phyloP scores from a whole-genome alignment of 148 eudicot species.

The Cornus controversa region DNA sequence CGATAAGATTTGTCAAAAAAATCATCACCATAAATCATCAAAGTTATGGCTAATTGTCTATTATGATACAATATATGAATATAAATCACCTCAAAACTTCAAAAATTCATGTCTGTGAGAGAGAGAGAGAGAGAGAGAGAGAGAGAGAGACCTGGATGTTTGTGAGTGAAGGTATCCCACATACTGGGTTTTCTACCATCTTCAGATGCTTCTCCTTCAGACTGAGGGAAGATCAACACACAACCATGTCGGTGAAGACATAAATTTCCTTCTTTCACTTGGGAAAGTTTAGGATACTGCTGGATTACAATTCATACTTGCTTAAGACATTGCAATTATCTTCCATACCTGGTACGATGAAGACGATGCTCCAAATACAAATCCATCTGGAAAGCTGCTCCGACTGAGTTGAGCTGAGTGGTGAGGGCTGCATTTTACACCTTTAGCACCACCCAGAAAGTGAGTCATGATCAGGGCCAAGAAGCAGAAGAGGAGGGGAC shows the following conservation, averaged over 20 bases:
- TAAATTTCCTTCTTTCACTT: too few relatives aligned
- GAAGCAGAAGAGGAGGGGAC: background rate
- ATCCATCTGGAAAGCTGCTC: constrained; percentile 8
- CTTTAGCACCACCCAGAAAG: background rate
- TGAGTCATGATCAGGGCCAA: background rate
- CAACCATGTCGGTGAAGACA: too few relatives aligned
- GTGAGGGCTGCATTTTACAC: background rate
- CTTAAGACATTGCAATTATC: too few relatives aligned
- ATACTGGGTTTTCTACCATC: constrained; percentile 23
- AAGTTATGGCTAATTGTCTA: too few relatives aligned
- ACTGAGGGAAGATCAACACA: background rate
- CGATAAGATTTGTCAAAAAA: background rate
- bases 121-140: background rate
- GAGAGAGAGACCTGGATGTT: constrained; percentile 24
- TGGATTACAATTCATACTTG: too few relatives aligned
- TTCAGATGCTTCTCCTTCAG: constrained; percentile 24
- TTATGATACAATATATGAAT: too few relatives aligned
- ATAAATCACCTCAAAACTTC: too few relatives aligned
- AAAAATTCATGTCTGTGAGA: background rate
- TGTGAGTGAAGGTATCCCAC: constrained; percentile 30
- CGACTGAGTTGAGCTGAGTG: background rate
- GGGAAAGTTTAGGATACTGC: too few relatives aligned
- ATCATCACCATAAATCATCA: too few relatives aligned
- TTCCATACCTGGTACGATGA: constrained; percentile 6
- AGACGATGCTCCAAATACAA: constrained; percentile 1